A percentile compares a stretch with the other conserved stretches of the same genome.
phyloP scores from a whole-genome alignment of 371 early-diverging fungal genomes.

The Circinella umbellata region DNA sequence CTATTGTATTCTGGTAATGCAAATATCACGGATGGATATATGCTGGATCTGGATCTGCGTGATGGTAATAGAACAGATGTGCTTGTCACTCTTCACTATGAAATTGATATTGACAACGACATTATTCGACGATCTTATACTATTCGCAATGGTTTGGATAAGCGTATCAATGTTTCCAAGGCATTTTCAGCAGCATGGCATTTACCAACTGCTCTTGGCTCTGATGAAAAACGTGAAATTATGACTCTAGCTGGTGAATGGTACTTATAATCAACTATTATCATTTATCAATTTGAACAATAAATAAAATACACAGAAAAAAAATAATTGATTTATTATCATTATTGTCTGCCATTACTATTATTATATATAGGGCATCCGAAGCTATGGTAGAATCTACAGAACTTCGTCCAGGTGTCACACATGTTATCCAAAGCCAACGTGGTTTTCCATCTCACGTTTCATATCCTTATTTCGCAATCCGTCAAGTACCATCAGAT shows the following conservation, averaged over 20 bases:
- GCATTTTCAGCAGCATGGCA: conserved; percentile 46
- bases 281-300: too few species aligned
- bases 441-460: conserved; percentile 44
- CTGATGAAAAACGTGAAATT: conserved; percentile 26
- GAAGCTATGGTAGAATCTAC: conserved; percentile 40
- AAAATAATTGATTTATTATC: too few species aligned
- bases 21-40: neutral
- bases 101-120: conserved; percentile 34
- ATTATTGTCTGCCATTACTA: too few species aligned
- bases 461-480: conserved; percentile 49
- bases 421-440: conserved; percentile 29
- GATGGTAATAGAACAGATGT: conserved; percentile 27
- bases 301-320: too few species aligned
- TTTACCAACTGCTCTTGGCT: conserved; percentile 20
- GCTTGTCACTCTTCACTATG: conserved; percentile 31
- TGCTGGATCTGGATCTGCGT: conserved; percentile 8
- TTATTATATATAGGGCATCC: neutral
- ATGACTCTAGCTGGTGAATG: conserved; percentile 45
- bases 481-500: conserved; percentile 23
- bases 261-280: conserved; percentile 15
- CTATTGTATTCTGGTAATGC: conserved; percentile 17
- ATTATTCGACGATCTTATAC: conserved; percentile 29
- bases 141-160: conserved; percentile 18
- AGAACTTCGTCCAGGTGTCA: conserved; percentile 28
- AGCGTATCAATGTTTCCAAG: conserved; percentile 23